Evolutionary conservation across 2,329 filamentous ascomycete genomes (phyloP), one percentile per base, ranked within the genome.

Genomic region (Diaporthe longicolla): DNA sequence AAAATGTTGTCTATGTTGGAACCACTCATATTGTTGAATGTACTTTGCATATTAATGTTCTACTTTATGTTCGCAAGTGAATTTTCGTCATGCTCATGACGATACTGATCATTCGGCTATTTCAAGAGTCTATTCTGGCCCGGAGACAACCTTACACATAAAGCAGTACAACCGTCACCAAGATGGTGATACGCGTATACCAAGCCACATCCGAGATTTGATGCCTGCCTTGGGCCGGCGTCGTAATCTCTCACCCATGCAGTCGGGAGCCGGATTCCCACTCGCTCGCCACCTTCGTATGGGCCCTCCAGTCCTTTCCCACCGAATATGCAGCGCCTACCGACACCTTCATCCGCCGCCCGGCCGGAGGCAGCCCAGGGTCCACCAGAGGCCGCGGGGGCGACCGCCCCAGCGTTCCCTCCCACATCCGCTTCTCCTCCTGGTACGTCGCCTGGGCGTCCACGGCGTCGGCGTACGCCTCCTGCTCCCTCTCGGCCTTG

Each of bases 401-500:
- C 43, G 80, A 78, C 77, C 79, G 81, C 54, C 83, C 83, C 26
- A 89, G 74, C 21, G 88, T 73, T 13, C 79, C 73, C 13, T 79
- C 77, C 88, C 88, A 89, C 81, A 89, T 80, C 59, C 82, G 79
- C 35, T 77, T 75, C 77, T 89, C 88, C 43, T 86, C 86, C 32
- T 80, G 77, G 57, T 81, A 81, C 70, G 83, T 85, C 2, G 80
- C 82, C 52, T 81, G 80, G 21, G 80, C 80, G 75, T 89, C 88
- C 19, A 81, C 74, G 4, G 80, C 77, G 35, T 88, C 85, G 0
- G 87, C 87, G 50, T 85, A 82, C 17, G 78, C 80, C 75, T 89
- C 87, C 57, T 86, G 84, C 15, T 79, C 78, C 52, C 83, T 79
- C 75, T 88, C 87, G 0, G 79, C 78, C 21, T 79, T 79, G 73